Evolutionary conservation across 768 basidiomycete genomes (phyloP), one percentile per base, ranked within the genome.

Genomic region (Phylloporus sp.): DNA sequence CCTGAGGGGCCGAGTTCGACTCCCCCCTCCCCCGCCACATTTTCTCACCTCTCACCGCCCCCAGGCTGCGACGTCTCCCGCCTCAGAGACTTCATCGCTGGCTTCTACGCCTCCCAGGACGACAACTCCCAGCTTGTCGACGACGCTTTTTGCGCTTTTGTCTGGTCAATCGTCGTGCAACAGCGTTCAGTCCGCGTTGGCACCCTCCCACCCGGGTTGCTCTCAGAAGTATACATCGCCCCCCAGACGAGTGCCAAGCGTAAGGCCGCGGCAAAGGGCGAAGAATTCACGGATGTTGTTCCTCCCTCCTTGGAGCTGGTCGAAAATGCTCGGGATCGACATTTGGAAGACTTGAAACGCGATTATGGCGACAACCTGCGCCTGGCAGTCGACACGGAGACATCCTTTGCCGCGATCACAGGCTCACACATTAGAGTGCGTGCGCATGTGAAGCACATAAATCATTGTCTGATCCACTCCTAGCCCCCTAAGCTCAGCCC

Each of bases 341-440:
- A 81, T 13, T 62, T 93, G 45, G 76, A 81, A 11, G 77, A 82
- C 29, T 70, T 92, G 52, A 72, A 75, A 39, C 56, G 69, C 41
- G 67, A 80, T 55, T 79, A 86, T 63, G 87, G 87, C 6, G 76
- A 81, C 47, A 69, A 72, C 2, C 68, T 95, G 34, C 77, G 92
- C 54, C 79, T 95, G 52, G 86, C 88, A 6, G 81, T 87, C 2
- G 84, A 90, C 54, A 78, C 84, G 10, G 82, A 88, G 58, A 81
- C 84, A 6, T 84, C 80, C 18, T 90, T 90, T 67, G 76, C 78
- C 34, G 88, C 89, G 6, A 79, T 95, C 38, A 93, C 89, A 15
- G 93, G 92, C 5, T 88, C 87, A 12, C 91, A 94, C 70, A 84
- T 86, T 48, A 76, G 86, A 57, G 92, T 94, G 57, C 38, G 85